Evolutionary conservation across 805 yeast genomes (phyloP), one percentile per base, ranked within the genome.

Genomic region (Metschnikowia proteae): DNA sequence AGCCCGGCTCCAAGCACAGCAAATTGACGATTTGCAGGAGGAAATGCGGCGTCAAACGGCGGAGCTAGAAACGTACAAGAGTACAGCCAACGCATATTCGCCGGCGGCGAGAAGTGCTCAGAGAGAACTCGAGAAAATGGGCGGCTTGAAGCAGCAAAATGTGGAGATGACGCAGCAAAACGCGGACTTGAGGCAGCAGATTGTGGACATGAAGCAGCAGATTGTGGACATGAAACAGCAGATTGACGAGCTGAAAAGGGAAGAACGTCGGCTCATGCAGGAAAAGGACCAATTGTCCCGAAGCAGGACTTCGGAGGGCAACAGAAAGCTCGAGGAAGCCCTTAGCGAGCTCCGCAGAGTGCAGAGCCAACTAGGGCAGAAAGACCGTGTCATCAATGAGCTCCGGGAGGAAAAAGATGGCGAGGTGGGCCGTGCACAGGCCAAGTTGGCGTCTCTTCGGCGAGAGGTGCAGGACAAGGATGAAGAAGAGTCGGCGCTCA

Each of bases 401-500:
- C 43, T 40, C 2, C 30, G 33, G 3, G 58, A 51, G 7, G 53
- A 48, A 10, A 42, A 39, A 34, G 35, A 44, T 1, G 43, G 40
- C 5, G 58, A 59, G n/a, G 23, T 52, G 1, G 46, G 35, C 29
- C 50, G 55, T 22, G 50, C 63, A 30, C 50, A 53, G 28, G 44
- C 48, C 27, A 61, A 52, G 33, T 41, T 67, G 23, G 54, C 55
- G 11, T 32, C 53, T 1, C 50, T 59, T 26, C 47, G 48, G 23
- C 49, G 47, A 32, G 64, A 62, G 25, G 47, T 67, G 38, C 56
- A 57, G 43, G 60, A 54, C 3, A 62, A 57, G 31, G 69, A 65
- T 28, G 53, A 50, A 13, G 61, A 58, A 26, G 64, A 61, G 45
- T 50, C 42, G 31, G 50, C 49, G 17, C 49, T 64, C 32, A 56